Evolutionary conservation across 768 basidiomycete genomes (phyloP), one percentile per base, ranked within the genome.

Genomic region (Asterophora parasitica): DNA sequence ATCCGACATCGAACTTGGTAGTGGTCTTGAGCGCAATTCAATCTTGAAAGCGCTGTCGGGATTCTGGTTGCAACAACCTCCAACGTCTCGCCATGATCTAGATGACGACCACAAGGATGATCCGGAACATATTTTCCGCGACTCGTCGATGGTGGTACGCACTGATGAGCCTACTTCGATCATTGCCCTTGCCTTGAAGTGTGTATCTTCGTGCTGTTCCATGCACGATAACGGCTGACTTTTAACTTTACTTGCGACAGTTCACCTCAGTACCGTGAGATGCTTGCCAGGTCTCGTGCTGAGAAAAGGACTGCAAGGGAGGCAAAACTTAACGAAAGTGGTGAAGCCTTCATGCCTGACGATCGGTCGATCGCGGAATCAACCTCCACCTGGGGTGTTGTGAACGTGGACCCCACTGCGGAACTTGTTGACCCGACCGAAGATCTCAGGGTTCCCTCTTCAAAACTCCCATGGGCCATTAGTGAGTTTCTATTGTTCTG

Each of bases 111-210:
- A 79, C 4, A 76, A 84, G 64, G 75, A 77, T 51, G 86, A 91
- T 61, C 84, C 84, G 1, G 94, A 97, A 58, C 92, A 98, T 60
- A 85, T 98, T 40, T 97, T 96, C 69, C 78, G 90, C 31, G 94
- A 95, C 60, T 92, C 91, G 12, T 84, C 87, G 2, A 94, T 98
- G 81, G 84, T 97, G 42, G 87, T 99, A 15, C 79, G 95, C 15
- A 92, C 92, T 15, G 93, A 97, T 63, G 96, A 99, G 61, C 96
- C 95, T 2, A 96, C 94, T 0, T 97, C 95, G 13, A 96, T 98
- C 59, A 93, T 98, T 54, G 94, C 96, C 6, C 82, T 97, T 48
- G 91, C 92, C 4, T 68, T 99, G 41, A 90, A 87, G 91, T 92
- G 58, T 58, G 81, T 66, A 16, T 15, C 35, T 15, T 44, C 32